phyloP scores from a whole-genome alignment of 2,329 filamentous ascomycete species.

The Diplocarpon mali region DNA sequence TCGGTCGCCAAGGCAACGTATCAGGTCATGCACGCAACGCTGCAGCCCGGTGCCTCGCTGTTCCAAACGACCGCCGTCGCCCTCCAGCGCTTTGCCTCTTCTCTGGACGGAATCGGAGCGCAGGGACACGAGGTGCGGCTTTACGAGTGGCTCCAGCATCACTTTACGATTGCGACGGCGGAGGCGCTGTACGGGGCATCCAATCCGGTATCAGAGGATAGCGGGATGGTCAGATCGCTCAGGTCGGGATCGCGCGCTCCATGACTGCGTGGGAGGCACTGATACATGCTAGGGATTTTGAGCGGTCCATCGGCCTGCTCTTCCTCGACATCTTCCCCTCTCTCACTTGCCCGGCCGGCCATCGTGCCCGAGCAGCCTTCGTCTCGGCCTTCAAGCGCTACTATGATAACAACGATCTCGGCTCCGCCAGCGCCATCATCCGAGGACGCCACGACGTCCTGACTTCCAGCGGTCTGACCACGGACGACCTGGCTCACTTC shows the following conservation, averaged over 20 bases:
- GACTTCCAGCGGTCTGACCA: constrained; percentile 4
- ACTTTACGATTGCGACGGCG: constrained; percentile 30
- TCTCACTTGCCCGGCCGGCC: constrained; percentile 24
- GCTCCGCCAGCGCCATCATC: constrained; percentile 19
- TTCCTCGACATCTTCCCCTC: constrained; percentile 25
- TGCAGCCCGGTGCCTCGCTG: constrained; percentile 15
- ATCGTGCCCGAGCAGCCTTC: constrained; percentile 28
- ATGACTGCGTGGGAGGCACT: neutral
- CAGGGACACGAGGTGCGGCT: constrained; percentile 27
- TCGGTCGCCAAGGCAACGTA: constrained; percentile 18
- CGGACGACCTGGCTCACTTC: constrained; percentile 17
- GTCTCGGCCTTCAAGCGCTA: constrained; percentile 5
- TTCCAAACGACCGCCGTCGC: constrained; percentile 28
- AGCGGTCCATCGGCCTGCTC: constrained; percentile 20
- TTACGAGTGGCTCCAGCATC: constrained; percentile 30
- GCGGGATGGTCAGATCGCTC: constrained; percentile 29
- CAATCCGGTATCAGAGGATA: constrained; percentile 31
- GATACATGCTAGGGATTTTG: constrained; percentile 18
- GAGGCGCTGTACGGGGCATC: constrained; percentile 33
- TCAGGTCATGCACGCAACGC: constrained; percentile 22
- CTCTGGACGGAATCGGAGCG: constrained; percentile 19
- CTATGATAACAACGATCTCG: constrained; percentile 1
- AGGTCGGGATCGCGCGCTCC: constrained; percentile 19
- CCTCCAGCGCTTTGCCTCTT: constrained; percentile 26
- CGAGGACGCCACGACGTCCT: constrained; percentile 3